Base-by-base conservation (phyloP, 2,329 filamentous ascomycete species). In the Botrytis galanthina region DNA sequence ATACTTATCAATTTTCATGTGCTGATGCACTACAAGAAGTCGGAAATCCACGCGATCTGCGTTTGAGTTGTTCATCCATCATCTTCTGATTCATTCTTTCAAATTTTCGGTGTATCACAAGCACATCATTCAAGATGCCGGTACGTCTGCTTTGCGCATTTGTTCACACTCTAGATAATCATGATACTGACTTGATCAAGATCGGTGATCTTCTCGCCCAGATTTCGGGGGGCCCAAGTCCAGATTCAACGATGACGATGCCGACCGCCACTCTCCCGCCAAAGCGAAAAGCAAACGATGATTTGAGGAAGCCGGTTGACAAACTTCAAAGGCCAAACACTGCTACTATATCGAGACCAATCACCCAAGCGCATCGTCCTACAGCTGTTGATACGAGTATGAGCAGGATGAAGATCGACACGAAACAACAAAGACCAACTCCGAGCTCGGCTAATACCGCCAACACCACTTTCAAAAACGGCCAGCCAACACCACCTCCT, bases 131-230 rank as follows among this genome's bases (percentile, higher is more conserved):
- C 69, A 76, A 51, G 29, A 80, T 80, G 79, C 78, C 79, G 62
- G 79, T 80, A 77, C 68, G 77, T 75, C 60, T 39, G 69, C 35
- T 59, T 26, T 54, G 37, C 39, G 9, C 63, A 70, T 35, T 64
- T 60, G 6, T n/a, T 69, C 46, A 37, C 48, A 51, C 32, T 44
- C 42, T 71, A 61, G 63, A 74, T 74, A 77, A 64, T 22, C 42
- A 60, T 26, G 29, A 66, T 75, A 75, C 73, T 79, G 62, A 79
- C 70, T 77, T 78, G 72, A 74, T 73, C 61, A 74, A 87, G 86
- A 89, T 89, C 77, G 82, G 85, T 75, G 87, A 89, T 76, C 83
- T 89, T n/a, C 84, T 89, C 48, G 89, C 88, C 76, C 87, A 89
- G 80, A 91, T 91, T 76, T 87, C 84, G 76, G 89, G 89, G 75